These are phyloP conservation scores for Centaurea solstitialis DNA, from an alignment of 129 eudicot genomes.

Conservation along the genomic window DNA sequence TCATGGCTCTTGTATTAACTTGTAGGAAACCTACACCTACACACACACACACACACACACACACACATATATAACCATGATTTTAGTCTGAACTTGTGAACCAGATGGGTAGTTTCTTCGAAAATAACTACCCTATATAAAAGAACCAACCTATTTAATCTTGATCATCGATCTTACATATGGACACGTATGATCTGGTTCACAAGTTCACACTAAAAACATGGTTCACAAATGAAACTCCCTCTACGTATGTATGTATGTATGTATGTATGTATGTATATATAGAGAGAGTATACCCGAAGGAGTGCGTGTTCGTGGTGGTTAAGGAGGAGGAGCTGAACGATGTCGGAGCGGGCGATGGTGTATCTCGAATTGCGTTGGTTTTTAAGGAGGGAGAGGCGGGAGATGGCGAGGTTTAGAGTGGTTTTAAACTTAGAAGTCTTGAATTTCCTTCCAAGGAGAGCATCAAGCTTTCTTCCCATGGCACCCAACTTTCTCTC, in stretches of 20 bases:
- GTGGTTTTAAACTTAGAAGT: conserved; percentile 53
- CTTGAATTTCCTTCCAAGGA: conserved; percentile 57
- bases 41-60: not conserved
- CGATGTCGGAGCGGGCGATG: conserved; percentile 54
- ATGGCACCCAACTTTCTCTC: conserved; percentile 29
- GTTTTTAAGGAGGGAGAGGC: conserved; percentile 64
- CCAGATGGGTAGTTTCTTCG: no score
- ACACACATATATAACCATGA: no score
- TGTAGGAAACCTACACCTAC: not conserved
- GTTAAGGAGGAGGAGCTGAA: conserved; percentile 62
- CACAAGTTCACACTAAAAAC: no score
- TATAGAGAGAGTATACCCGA: conserved; percentile 46
- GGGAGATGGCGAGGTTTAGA: conserved; percentile 52
- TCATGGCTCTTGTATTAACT: not conserved
- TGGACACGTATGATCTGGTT: no score
- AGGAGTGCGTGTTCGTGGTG: conserved; percentile 75
- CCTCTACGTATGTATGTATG: no score
- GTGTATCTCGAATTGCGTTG: conserved; percentile 60
- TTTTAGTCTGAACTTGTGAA: no score
- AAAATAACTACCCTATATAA: no score
- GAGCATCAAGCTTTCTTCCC: conserved; percentile 81
- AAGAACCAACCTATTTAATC: no score
- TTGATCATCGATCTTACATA: no score
- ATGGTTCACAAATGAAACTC: no score
- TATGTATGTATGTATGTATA: not conserved